These are phyloP conservation scores for Thuidium tamariscinum DNA, from an alignment of 225 moss, liverwort and hornwort genomes.

Conservation along the genomic window DNA sequence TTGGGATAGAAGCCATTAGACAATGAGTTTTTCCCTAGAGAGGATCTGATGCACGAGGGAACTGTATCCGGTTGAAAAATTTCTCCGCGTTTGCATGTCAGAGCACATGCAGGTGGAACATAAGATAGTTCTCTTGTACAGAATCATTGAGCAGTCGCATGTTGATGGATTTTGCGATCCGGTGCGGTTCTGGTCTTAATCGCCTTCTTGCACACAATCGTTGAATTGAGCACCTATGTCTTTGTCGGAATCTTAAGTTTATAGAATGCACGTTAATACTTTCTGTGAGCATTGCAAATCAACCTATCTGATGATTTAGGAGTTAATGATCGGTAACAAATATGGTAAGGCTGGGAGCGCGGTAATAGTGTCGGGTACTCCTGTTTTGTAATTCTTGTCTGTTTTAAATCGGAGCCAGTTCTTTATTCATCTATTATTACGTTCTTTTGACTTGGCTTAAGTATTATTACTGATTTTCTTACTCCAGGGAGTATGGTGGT, in stretches of 20 bases:
- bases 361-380: not conserved
- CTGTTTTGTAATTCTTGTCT: not conserved
- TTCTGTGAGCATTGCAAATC: not conserved
- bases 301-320: not conserved
- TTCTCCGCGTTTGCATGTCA: not conserved
- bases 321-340: slow-evolving; percentile 1
- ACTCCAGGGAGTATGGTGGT: not conserved
- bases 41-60: not conserved
- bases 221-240: not conserved
- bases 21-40: not conserved
- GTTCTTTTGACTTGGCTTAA: not conserved
- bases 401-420: not conserved
- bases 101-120: not conserved
- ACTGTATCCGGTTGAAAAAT: not conserved
- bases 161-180: not conserved
- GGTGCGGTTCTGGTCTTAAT: not conserved
- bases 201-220: not conserved
- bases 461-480: not conserved
- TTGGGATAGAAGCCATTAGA: not conserved
- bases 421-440: not conserved
- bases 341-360: not conserved
- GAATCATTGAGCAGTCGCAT: not conserved
- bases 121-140: not conserved
- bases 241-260: not conserved
- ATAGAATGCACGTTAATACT: not conserved